Conservation (phyloP, 192 early-diverging fungal species). For the Phycomyces blakesleeanus region DNA sequence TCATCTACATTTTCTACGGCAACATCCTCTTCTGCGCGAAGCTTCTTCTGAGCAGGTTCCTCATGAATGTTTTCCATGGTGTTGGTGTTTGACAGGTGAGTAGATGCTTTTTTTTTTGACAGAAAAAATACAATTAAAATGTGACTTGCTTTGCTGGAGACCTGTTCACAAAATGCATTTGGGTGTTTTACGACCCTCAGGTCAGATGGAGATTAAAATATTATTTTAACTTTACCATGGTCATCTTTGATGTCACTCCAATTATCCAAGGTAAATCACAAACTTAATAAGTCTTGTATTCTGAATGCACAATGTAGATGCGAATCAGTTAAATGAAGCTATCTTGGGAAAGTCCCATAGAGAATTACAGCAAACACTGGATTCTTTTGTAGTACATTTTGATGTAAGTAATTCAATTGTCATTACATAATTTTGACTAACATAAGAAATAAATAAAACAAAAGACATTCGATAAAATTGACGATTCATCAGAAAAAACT, state of each 20-base stretch:
- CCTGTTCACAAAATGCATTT: not conserved
- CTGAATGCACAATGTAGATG: not conserved
- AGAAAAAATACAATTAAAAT: too few species aligned
- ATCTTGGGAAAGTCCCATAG: not conserved
- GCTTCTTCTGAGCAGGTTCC: not conserved
- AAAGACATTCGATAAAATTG: not conserved
- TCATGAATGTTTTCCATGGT: not conserved
- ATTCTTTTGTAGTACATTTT: not conserved
- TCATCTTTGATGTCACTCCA: not conserved
- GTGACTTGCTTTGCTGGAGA: not conserved
- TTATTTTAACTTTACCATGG: not conserved
- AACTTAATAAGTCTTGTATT: not conserved
- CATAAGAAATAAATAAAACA: not conserved
- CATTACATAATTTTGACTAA: too few species aligned
- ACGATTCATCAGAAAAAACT: not conserved
- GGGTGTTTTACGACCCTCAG: not conserved
- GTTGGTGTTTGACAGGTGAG: too few species aligned
- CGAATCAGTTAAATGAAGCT: not conserved
- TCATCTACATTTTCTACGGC: not conserved
- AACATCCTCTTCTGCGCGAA: not conserved
- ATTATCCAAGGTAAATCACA: not conserved
- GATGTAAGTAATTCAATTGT: not conserved
- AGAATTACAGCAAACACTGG: not conserved
- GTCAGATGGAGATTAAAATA: not conserved
- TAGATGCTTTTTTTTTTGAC: too few species aligned